These are phyloP conservation scores for Microbotryum violaceum DNA, from an alignment of 1,284 basidiomycete species.

Conservation along the genomic window DNA sequence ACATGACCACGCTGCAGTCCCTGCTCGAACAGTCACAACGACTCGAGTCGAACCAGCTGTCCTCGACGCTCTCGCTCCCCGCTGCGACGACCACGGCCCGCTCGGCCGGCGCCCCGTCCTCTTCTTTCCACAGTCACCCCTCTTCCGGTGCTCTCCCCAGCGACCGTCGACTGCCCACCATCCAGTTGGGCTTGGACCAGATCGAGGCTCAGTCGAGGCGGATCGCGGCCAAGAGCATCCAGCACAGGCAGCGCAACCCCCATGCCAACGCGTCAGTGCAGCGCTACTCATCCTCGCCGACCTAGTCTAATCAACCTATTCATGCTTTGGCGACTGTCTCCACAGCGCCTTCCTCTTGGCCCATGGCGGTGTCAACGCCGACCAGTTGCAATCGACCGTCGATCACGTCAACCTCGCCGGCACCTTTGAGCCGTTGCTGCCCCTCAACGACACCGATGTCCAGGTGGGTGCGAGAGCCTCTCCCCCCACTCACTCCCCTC, in stretches of 20 bases:
- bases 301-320: no score
- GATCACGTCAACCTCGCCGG: constrained; percentile 73
- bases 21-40: constrained; percentile 37
- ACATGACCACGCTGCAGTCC: constrained; percentile 24
- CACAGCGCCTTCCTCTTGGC: constrained; percentile 54
- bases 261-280: constrained; percentile 20
- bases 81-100: constrained; percentile 4
- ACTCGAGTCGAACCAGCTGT: constrained; percentile 15
- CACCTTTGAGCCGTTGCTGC: constrained; percentile 82
- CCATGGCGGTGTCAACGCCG: constrained; percentile 78
- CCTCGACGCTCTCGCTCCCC: background rate
- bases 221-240: constrained; percentile 48
- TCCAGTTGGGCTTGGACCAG: constrained; percentile 82
- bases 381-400: constrained; percentile 61
- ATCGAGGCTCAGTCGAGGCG: constrained; percentile 79
- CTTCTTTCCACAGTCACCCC: constrained; percentile 51
- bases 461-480: constrained; percentile 39
- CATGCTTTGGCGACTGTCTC: no score
- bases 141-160: no score
- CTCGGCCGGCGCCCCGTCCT: constrained; percentile 31
- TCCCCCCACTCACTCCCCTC: no score
- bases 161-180: constrained; percentile 53
- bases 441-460: constrained; percentile 83
- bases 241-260: background rate
- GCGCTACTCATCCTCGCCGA: background rate